A percentile compares a stretch with the other conserved stretches of the same genome.
phyloP scores from a whole-genome alignment of 2,329 filamentous ascomycete genomes.

The Cladosporium austrohemisphaericum region DNA sequence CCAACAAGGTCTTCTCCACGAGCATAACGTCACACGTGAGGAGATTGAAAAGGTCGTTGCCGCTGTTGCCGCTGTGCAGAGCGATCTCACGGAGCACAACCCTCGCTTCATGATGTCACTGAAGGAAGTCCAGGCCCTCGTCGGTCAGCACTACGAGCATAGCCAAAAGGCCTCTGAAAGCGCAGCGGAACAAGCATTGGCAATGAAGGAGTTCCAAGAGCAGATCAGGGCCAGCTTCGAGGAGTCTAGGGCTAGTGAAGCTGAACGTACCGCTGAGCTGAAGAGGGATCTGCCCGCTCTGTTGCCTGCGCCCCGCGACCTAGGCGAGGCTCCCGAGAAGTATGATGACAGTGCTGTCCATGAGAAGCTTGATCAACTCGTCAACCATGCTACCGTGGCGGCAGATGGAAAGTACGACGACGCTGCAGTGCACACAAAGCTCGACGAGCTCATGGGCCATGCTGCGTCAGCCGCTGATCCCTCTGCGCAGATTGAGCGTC shows the following conservation, averaged over 20 bases:
- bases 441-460: slow-evolving; percentile 57
- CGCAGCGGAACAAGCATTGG: slow-evolving; percentile 38
- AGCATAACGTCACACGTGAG: slow-evolving; percentile 79
- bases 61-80: slow-evolving; percentile 71
- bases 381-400: slow-evolving; percentile 50
- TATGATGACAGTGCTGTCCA: slow-evolving; percentile 57
- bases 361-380: slow-evolving; percentile 48
- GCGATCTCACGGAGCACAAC: slow-evolving; percentile 75
- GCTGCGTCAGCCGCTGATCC: slow-evolving; percentile 65
- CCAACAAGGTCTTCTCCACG: slow-evolving; percentile 67
- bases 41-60: slow-evolving; percentile 72
- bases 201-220: slow-evolving; percentile 43
- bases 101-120: slow-evolving; percentile 84
- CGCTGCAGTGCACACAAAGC: slow-evolving; percentile 41
- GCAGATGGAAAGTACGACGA: slow-evolving; percentile 64
- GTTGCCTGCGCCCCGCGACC: slow-evolving; percentile 37
- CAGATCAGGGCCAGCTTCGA: slow-evolving; percentile 41
- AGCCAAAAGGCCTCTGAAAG: slow-evolving; percentile 57
- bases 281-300: slow-evolving; percentile 43
- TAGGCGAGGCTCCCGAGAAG: slow-evolving; percentile 35
- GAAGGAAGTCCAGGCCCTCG: slow-evolving; percentile 76
- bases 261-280: slow-evolving; percentile 40
- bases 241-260: slow-evolving; percentile 40
- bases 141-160: slow-evolving; percentile 85
- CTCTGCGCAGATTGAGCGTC: slow-evolving; percentile 70